Base-by-base conservation (phyloP, 164 flowering plant species). In the Magnolia kwangsiensis region DNA sequence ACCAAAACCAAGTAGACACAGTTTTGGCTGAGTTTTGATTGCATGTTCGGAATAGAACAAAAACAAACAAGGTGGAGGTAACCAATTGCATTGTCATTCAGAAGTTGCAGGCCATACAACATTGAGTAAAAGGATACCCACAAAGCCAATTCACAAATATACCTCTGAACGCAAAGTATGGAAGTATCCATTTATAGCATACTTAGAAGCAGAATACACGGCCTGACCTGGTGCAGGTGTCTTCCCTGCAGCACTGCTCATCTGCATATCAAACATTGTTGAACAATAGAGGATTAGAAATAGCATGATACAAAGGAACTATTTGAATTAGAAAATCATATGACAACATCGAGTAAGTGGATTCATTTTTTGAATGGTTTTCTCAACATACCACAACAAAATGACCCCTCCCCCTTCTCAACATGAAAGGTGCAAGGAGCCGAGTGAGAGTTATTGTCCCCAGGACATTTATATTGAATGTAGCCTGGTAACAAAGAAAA, bases 181-280 rank as follows among this genome's bases (percentile, higher is more conserved):
- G 55, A 96, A 94, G 80, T 92, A 96, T 66, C 99, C 99, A 88
- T 94, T 91, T 61, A 94, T 71, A 72, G 97, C 99, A 89, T 86
- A 83, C 80, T 96, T 96, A 50, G 99, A 90, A 79, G 96, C 98
- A 72, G 99, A 92, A 75, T 94, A 96, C 27, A 92, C 89, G 19
- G 97, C 96, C 82, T 96, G 99, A 67, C 98, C 98, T 20, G 99
- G 96, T 72, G 99, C 90, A 76, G 99, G 98, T 68, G 87, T 81
- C 85, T 94, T 96, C 75, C 99, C 99, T 14, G 98, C 99, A 78
- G 99, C 97, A 85, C 99, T 96, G 87, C 98, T 96, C 93, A 96
- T 94, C 99, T 96, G 85, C 82, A 81, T n/a, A 78, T 72, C 8
- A 50, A 74, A 77, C 31, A 67, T 19, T 27, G 49, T 19, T 50